A percentile compares a stretch with the other conserved stretches of the same genome.
These are phyloP conservation scores for Quercus berberidifolia DNA, from an alignment of 306 rosid species.

Conservation along the genomic window DNA sequence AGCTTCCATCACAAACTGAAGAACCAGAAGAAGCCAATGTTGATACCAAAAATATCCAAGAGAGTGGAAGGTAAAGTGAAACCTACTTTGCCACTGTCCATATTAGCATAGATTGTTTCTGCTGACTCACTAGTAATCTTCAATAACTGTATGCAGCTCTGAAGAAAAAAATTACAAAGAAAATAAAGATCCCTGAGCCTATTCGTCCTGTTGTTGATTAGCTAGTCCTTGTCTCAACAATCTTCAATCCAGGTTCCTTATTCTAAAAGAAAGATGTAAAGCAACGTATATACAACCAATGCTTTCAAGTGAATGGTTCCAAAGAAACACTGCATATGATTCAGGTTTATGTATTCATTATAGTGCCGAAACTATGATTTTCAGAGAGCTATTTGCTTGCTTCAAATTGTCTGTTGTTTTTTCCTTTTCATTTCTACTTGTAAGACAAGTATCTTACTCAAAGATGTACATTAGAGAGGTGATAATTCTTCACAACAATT, in stretches of 20 bases:
- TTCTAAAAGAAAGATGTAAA: not conserved
- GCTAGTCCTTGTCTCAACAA: conserved; percentile 3
- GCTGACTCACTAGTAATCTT: conserved; percentile 22
- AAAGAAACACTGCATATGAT: not conserved
- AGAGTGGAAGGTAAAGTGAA: conserved; percentile 35
- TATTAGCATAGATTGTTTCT: conserved; percentile 8
- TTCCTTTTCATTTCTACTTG: not conserved
- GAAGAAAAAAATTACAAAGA: conserved; percentile 22
- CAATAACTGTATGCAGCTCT: conserved; percentile 40
- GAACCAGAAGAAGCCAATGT: conserved; percentile 20
- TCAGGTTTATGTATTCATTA: not conserved
- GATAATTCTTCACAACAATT: not conserved
- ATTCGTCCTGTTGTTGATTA: conserved; percentile 36
- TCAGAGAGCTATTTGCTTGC: not conserved
- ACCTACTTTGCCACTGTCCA: conserved; percentile 8
- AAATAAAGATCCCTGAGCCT: conserved; percentile 22
- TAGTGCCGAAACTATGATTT: not conserved
- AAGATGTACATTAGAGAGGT: not conserved
- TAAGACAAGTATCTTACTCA: not conserved
- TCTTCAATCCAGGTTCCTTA: conserved; percentile 8
- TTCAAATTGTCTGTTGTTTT: not conserved
- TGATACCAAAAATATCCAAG: conserved; percentile 15
- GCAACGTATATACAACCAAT: not conserved
- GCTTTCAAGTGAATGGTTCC: not conserved
- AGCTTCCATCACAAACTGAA: conserved; percentile 26